A percentile compares a stretch with the other conserved stretches of the same genome.
phyloP scores from a whole-genome alignment of 352 stramenopile species.

The Plasmopara halstedii region DNA sequence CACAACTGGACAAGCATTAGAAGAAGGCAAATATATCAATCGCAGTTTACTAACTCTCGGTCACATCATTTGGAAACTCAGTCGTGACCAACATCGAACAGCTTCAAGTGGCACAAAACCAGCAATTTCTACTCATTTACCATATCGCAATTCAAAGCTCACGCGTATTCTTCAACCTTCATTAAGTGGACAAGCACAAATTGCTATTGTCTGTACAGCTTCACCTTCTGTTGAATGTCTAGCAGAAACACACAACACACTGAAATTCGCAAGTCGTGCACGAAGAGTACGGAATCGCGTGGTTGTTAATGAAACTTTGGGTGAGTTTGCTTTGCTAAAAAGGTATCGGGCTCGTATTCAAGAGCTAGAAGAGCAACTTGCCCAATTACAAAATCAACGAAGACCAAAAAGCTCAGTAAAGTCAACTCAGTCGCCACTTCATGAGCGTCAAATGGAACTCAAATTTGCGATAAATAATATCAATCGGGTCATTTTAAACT shows the following conservation, averaged over 20 bases:
- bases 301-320: slow-evolving; percentile 81
- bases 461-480: slow-evolving; percentile 79
- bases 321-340: slow-evolving; percentile 52
- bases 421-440: slow-evolving; percentile 23
- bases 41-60: slow-evolving; percentile 86
- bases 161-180: slow-evolving; percentile 96
- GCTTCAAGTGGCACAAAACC: slow-evolving; percentile 6
- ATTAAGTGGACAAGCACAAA: slow-evolving; percentile 92
- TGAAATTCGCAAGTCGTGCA: slow-evolving; percentile 94
- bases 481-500: slow-evolving; percentile 73
- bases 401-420: slow-evolving; percentile 13
- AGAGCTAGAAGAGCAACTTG: slow-evolving; percentile 58
- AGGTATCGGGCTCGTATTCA: slow-evolving; percentile 64
- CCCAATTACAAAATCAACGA: slow-evolving; percentile 44
- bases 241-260: slow-evolving; percentile 91
- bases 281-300: slow-evolving; percentile 90
- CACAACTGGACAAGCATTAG: slow-evolving; percentile 59
- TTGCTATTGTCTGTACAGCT: slow-evolving; percentile 96
- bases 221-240: slow-evolving; percentile 91
- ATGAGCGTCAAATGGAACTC: slow-evolving; percentile 62
- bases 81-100: slow-evolving; percentile 34
- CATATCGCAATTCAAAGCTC: slow-evolving; percentile 97
- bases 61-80: slow-evolving; percentile 93
- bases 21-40: slow-evolving; percentile 90
- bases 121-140: slow-evolving; percentile 67